Evolutionary conservation across 768 basidiomycete genomes (phyloP), one percentile per base, ranked within the genome.

Genomic region (Trametopsis cervina): DNA sequence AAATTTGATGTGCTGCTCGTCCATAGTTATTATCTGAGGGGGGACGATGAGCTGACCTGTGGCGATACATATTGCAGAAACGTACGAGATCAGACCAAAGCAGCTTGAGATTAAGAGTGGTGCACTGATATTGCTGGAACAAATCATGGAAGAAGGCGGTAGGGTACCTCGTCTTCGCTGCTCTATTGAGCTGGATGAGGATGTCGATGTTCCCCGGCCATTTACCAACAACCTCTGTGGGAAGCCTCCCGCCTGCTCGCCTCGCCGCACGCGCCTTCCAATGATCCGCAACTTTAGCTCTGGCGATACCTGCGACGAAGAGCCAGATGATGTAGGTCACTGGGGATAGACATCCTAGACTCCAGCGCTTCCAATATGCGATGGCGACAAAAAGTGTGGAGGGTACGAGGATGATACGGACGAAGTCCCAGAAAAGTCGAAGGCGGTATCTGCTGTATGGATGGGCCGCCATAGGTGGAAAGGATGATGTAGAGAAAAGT

Each of bases 181-280:
- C 75, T 18, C 66, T 66, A 55, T 75, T 69, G 68, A 82, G 75
- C 46, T 64, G 68, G 40, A 84, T 57, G 48, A 85, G 70, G 41
- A 87, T 62, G 56, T 89, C 85, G 55, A 87, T 65, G 59, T 87
- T 87, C n/a, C 85, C 85, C 3, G 83, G 85, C 81, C 82, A 85
- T 66, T 75, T 80, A 5, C 85, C 85, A 15, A 74, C 66, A 13
- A 85, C 77, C 17, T 71, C 65, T 3, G 80, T 81, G 41, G 83
- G 76, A 2, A 63, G 68, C 50, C 67, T 66, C 4, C 80, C 80
- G 4, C 75, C 73, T 12, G 81, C 62, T 25, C 66, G 70, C 10
- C 59, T 57, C 0, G 78, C 78, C 39, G 80, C 69, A 26, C 65
- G 64, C 17, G 52, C 54, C 43, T 81, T 76, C 1, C 54, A 48